These are phyloP conservation scores for Halenospora varia DNA, from an alignment of 495 filamentous ascomycete genomes.

Conservation along the genomic window DNA sequence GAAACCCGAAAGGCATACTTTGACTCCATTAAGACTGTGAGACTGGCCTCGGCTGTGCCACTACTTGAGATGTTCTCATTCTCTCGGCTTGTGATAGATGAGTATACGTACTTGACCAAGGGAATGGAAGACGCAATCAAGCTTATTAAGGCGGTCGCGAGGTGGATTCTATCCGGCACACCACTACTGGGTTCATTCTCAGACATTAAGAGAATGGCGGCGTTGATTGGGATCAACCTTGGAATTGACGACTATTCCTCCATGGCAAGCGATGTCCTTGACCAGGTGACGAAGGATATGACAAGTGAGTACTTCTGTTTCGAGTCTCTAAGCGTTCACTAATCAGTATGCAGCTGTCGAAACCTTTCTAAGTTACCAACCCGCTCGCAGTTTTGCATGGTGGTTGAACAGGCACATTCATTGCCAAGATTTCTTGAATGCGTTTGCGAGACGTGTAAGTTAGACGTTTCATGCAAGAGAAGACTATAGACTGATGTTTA, in stretches of 20 bases:
- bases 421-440: conserved; percentile 50
- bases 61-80: conserved; percentile 59
- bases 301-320: conserved; percentile 30
- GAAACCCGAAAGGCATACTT: conserved; percentile 6
- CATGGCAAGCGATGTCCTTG: conserved; percentile 23
- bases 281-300: conserved; percentile 29
- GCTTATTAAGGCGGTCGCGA: conserved; percentile 40
- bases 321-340: no score
- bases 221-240: conserved; percentile 49
- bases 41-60: conserved; percentile 19
- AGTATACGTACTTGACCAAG: conserved; percentile 56
- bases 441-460: conserved; percentile 39
- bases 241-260: conserved; percentile 47
- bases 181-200: conserved; percentile 54
- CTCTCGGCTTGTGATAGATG: conserved; percentile 60
- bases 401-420: conserved; percentile 41
- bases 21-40: conserved; percentile 8
- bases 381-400: conserved; percentile 45
- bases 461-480: not conserved
- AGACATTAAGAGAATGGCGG: conserved; percentile 57
- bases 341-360: no score
- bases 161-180: conserved; percentile 70
- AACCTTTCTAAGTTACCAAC: conserved; percentile 18
- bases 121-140: conserved; percentile 27
- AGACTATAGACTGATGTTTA: not conserved